Conservation (phyloP, 345 rosid genomes). For the Populus pruinosa region DNA sequence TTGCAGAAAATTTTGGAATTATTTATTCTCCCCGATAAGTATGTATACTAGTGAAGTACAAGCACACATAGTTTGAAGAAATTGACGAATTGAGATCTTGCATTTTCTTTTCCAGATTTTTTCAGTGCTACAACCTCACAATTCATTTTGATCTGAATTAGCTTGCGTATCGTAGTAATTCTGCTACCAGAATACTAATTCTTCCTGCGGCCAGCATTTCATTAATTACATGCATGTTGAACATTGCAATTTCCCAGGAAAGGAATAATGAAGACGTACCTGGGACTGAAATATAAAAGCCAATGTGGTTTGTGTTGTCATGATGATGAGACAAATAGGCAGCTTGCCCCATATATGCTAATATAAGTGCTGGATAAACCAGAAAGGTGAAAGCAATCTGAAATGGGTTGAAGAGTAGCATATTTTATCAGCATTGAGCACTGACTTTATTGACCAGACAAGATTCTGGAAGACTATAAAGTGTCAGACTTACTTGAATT, state of each 20-base stretch:
- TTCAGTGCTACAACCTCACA: too few relatives aligned
- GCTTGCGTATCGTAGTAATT: neutral
- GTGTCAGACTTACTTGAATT: slow-evolving; percentile 56
- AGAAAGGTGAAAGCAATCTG: slow-evolving; percentile 95
- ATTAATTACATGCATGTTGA: neutral
- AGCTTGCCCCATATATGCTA: slow-evolving; percentile 99
- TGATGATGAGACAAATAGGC: slow-evolving; percentile 95
- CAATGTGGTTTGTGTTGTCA: slow-evolving; percentile 50
- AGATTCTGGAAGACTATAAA: neutral
- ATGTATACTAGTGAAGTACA: neutral
- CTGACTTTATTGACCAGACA: neutral
- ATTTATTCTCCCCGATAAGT: neutral
- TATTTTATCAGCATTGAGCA: neutral
- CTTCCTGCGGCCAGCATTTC: neutral
- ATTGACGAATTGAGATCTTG: neutral
- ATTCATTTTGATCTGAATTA: neutral
- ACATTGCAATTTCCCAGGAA: neutral
- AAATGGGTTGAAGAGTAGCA: neutral
- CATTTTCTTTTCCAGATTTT: neutral
- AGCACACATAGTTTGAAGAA: neutral
- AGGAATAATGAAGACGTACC: slow-evolving; percentile 28
- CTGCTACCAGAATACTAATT: neutral
- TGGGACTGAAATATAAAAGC: slow-evolving; percentile 91
- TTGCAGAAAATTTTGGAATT: slow-evolving; percentile 15
- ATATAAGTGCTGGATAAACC: slow-evolving; percentile 95